A percentile compares a stretch with the other conserved stretches of the same genome.
Evolutionary conservation across 805 yeast species (phyloP).

Genomic region (Pichia insulana): DNA sequence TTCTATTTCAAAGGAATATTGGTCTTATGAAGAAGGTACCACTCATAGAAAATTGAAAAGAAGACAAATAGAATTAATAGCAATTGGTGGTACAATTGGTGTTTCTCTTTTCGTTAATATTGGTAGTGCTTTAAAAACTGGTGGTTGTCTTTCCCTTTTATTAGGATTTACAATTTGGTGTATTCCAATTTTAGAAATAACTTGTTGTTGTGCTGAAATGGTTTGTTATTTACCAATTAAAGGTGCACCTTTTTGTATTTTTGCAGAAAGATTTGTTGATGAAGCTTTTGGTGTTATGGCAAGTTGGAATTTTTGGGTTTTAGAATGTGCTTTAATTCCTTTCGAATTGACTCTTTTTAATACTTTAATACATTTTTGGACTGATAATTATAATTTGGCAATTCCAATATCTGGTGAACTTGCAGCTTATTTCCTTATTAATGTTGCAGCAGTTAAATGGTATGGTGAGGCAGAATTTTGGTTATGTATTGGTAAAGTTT

Average conservation of each 20-base stretch:
- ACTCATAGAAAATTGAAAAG: conserved; percentile 34
- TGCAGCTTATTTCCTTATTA: conserved; percentile 33
- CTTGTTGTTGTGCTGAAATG: conserved; percentile 36
- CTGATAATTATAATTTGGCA: conserved; percentile 40
- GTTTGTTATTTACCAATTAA: conserved; percentile 36
- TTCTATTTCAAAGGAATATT: conserved; percentile 1
- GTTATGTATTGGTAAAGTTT: conserved; percentile 37
- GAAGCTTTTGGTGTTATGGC: conserved; percentile 36
- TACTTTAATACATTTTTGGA: conserved; percentile 46
- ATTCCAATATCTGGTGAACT: conserved; percentile 37
- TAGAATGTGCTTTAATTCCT: conserved; percentile 40
- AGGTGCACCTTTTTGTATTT: conserved; percentile 36
- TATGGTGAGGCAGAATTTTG: conserved; percentile 47
- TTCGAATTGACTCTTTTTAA: conserved; percentile 42
- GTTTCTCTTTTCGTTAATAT: conserved; percentile 37
- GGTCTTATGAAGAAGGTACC: conserved; percentile 11
- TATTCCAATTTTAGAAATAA: conserved; percentile 33
- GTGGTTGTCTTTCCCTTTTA: conserved; percentile 34
- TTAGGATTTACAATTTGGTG: conserved; percentile 35
- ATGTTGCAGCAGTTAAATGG: conserved; percentile 38
- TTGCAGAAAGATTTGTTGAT: conserved; percentile 40
- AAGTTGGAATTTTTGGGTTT: conserved; percentile 41
- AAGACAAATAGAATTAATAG: conserved; percentile 68
- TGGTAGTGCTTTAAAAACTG: conserved; percentile 30
- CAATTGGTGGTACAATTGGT: conserved; percentile 51